Evolutionary conservation across 768 basidiomycete genomes (phyloP).

Genomic region (Leccinum rimulosum): DNA sequence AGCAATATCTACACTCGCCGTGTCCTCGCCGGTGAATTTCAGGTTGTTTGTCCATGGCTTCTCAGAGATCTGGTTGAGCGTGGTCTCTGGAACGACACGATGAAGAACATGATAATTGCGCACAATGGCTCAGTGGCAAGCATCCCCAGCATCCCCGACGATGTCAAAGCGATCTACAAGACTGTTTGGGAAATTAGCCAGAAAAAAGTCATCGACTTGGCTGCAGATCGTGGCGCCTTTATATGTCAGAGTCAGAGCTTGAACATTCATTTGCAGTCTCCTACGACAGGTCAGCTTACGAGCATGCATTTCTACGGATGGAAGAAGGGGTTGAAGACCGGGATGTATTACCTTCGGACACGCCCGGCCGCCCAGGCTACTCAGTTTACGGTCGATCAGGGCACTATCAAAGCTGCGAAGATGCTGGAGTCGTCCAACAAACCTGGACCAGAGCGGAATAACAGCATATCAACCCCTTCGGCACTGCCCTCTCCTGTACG

Average conservation of each 20-base stretch:
- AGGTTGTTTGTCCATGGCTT: conserved; percentile 98
- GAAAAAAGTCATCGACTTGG: conserved; percentile 96
- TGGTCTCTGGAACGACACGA: conserved; percentile 94
- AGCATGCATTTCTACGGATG: conserved; percentile 99
- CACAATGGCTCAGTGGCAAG: conserved; percentile 88
- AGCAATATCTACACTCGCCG: conserved; percentile 99
- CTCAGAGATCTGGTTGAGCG: conserved; percentile 96
- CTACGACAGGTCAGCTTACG: conserved; percentile 88
- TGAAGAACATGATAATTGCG: conserved; percentile 99
- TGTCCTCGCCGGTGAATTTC: conserved; percentile 99
- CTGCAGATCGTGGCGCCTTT: conserved; percentile 98
- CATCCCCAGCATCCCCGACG: conserved; percentile 83
- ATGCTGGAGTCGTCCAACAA: conserved; percentile 23
- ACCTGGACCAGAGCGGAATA: conserved; percentile 14
- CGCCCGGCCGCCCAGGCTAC: conserved; percentile 93
- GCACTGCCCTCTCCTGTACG: conserved; percentile 27
- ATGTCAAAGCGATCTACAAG: conserved; percentile 98
- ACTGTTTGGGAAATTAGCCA: conserved; percentile 99
- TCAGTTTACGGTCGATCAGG: conserved; percentile 95
- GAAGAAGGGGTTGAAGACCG: conserved; percentile 98
- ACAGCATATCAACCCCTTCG: conserved; percentile 24
- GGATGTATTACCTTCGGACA: conserved; percentile 97
- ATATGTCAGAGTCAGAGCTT: conserved; percentile 96
- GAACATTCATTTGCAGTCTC: conserved; percentile 89
- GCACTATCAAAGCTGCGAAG: conserved; percentile 59